Evolutionary conservation across 306 rosid genomes (phyloP), one percentile per base, ranked within the genome.

Genomic region (Styphnolobium japonicum): DNA sequence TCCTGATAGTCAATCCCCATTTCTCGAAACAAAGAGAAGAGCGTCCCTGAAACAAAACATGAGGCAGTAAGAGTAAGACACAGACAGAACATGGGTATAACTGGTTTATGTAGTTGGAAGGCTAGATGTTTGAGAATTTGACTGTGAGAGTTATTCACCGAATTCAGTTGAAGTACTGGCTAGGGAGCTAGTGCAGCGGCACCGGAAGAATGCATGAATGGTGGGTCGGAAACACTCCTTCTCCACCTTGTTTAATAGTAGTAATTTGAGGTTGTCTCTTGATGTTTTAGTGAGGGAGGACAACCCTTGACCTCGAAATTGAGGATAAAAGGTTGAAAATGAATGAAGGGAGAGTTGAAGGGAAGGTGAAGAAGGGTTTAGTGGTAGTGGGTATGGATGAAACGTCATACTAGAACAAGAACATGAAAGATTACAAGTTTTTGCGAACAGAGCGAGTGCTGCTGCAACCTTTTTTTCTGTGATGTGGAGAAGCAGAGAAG

Each of bases 1-100:
- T 89, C 90, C 39, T 71, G 81, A 46, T 79, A 82, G 23, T 63
- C 34, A 10, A 93, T 62, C 11, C 92, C 98, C 2, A 91, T 52
- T 11, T 85, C 90, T 83, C 69, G 68, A 69, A 91, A 83, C 22
- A 91, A 76, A 37, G 94, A 71, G 53, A 86, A 15, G 4, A 87
- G 74, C 46, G 18, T 51, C 25, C 84, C 98, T 89, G 88, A 71
- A 84, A 83, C 46, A 70, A 49, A 75, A 57, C 33, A 73, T 0
- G 9, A 23, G 25, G 27, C 53, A 45, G 3, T n/a, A 6, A 63
- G 7, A 27, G 9, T 29, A 14, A 68, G 11, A 8, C 34, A 7
- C 53, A 18, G 1, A 12, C 14, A 7, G 6, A 18, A 49, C 10
- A 34, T 58, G 57, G 21, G 4, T 12, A 33, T 10, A n/a, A 39